A percentile compares a stretch with the other conserved stretches of the same genome.
Evolutionary conservation across 441 rosid genomes (phyloP).

Genomic region (Viola pubescens): DNA sequence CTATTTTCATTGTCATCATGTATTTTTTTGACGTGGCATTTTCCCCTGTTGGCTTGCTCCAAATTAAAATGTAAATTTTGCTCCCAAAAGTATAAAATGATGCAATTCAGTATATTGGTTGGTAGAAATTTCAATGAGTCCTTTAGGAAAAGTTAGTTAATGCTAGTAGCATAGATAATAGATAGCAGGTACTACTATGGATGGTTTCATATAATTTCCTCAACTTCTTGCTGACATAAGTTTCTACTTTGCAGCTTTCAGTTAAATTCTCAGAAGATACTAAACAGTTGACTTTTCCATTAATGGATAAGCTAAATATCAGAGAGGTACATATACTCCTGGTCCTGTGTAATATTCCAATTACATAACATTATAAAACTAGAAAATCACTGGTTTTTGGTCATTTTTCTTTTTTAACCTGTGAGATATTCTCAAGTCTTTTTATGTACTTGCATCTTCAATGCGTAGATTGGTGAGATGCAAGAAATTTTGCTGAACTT

Average conservation of each 20-base stretch:
- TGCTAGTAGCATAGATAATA: background rate
- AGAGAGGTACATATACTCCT: constrained; percentile 34
- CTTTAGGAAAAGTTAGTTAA: background rate
- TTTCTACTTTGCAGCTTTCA: constrained; percentile 47
- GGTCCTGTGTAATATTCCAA: constrained; percentile 10
- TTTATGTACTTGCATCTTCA: constrained; percentile 19
- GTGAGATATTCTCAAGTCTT: background rate
- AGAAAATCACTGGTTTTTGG: constrained; percentile 1
- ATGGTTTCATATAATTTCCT: background rate
- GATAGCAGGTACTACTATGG: background rate
- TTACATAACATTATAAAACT: constrained; percentile 8
- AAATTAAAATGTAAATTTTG: background rate
- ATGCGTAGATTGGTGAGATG: constrained; percentile 46
- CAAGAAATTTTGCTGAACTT: constrained; percentile 47
- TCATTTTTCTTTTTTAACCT: constrained; percentile 11
- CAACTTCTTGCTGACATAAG: constrained; percentile 15
- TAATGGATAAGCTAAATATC: constrained; percentile 38
- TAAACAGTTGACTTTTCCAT: constrained; percentile 43
- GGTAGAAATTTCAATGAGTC: background rate
- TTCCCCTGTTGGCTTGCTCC: background rate
- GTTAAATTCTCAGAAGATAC: constrained; percentile 40
- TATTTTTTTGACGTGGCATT: background rate
- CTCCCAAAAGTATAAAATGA: background rate
- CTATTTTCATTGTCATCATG: background rate
- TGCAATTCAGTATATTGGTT: no score